phyloP scores from a whole-genome alignment of 441 rosid genomes.

The Erodium moschatum region DNA sequence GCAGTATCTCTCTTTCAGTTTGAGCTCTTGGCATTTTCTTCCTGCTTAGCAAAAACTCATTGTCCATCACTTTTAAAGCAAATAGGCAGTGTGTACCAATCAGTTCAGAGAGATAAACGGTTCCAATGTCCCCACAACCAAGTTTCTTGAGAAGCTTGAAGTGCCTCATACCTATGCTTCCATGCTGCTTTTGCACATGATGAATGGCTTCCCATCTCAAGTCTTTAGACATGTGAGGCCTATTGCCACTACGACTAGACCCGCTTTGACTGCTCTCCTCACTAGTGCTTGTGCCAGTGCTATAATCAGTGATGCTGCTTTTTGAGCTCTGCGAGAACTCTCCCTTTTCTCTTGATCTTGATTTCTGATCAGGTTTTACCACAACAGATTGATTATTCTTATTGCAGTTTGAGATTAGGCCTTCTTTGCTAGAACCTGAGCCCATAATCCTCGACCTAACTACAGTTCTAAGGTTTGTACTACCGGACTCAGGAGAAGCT shows the following conservation, averaged over 20 bases:
- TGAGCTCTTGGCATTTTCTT: slow-evolving; percentile 66
- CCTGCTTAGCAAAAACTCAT: slow-evolving; percentile 51
- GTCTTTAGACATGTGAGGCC: slow-evolving; percentile 79
- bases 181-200: slow-evolving; percentile 45
- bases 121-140: slow-evolving; percentile 74
- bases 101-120: slow-evolving; percentile 69
- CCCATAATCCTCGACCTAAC: slow-evolving; percentile 29
- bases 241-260: slow-evolving; percentile 42
- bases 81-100: slow-evolving; percentile 46
- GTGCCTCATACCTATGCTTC: slow-evolving; percentile 49
- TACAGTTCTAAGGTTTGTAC: slow-evolving; percentile 30
- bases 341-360: slow-evolving; percentile 51
- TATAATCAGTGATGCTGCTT: slow-evolving; percentile 70
- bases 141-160: slow-evolving; percentile 64
- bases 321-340: slow-evolving; percentile 78
- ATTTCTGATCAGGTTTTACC: slow-evolving; percentile 40
- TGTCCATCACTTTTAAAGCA: slow-evolving; percentile 74
- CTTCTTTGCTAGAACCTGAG: slow-evolving; percentile 29
- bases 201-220: slow-evolving; percentile 68
- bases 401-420: slow-evolving; percentile 25
- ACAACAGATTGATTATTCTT: slow-evolving; percentile 26
- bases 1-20: slow-evolving; percentile 71
- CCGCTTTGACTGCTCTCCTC: slow-evolving; percentile 49
- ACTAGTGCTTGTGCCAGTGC: slow-evolving; percentile 54
- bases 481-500: slow-evolving; percentile 32